These are phyloP conservation scores for Triticum timopheevii DNA, from an alignment of 176 grass and related monocot species.

Conservation along the genomic window DNA sequence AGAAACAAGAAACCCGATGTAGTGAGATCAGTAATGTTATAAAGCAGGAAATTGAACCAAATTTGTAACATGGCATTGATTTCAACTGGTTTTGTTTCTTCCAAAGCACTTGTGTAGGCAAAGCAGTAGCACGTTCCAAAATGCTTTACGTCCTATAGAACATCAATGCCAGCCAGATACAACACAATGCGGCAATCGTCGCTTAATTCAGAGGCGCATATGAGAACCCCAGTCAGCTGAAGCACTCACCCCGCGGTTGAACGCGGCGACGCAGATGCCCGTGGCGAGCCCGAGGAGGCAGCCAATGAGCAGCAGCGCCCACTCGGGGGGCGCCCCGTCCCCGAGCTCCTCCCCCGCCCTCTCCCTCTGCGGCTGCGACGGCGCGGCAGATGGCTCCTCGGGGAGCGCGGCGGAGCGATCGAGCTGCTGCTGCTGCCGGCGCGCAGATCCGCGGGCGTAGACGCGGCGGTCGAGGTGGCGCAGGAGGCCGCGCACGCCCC, in stretches of 20 bases:
- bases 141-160: not conserved
- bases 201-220: not conserved
- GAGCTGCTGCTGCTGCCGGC: conserved; percentile 36
- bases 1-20: not conserved
- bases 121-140: not conserved
- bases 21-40: not conserved
- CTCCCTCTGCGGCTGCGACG: conserved; percentile 34
- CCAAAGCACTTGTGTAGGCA: not conserved
- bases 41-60: not conserved
- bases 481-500: conserved; percentile 67
- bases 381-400: conserved; percentile 11
- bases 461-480: conserved; percentile 79
- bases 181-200: not conserved
- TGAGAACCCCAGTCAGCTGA: not conserved
- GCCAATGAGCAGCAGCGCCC: conserved; percentile 93
- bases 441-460: conserved; percentile 44
- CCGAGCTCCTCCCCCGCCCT: conserved; percentile 56
- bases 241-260: conserved; percentile 81
- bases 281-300: conserved; percentile 94
- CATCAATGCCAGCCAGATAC: not conserved
- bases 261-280: conserved; percentile 91
- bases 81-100: not conserved
- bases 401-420: conserved; percentile 19
- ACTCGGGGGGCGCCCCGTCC: conserved; percentile 86
- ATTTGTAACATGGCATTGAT: not conserved